Percentiles rank a stretch among this genome's conserved stretches.
Conservation (phyloP, 257 asterid genomes). For the Solanum bulbocastanum region DNA sequence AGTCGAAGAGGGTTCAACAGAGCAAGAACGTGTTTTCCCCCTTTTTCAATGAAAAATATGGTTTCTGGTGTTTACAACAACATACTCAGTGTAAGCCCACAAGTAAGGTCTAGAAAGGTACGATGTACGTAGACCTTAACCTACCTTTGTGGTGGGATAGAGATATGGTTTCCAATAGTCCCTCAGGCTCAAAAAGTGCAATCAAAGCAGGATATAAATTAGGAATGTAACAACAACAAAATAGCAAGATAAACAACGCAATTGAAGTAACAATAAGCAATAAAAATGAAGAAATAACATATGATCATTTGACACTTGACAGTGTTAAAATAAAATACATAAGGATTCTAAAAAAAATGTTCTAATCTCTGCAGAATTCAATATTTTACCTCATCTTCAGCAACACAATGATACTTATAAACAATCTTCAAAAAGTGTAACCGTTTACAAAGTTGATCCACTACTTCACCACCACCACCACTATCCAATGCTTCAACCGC, state of each 20-base stretch:
- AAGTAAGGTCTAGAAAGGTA: background rate
- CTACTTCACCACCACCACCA: slow-evolving; percentile 3
- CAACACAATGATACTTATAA: slow-evolving; percentile 52
- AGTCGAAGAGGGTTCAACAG: background rate
- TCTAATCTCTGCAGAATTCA: background rate
- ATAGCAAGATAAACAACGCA: background rate
- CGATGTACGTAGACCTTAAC: background rate
- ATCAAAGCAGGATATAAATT: background rate
- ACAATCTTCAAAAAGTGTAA: slow-evolving; percentile 68
- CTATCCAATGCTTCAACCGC: slow-evolving; percentile 40
- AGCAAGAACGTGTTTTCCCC: background rate
- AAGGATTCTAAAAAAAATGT: background rate
- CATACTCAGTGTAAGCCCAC: background rate
- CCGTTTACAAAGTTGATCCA: slow-evolving; percentile 43
- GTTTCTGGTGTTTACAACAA: background rate
- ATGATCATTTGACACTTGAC: background rate
- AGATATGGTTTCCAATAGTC: background rate
- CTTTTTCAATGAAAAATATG: background rate
- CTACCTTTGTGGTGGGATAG: background rate
- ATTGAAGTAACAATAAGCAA: background rate
- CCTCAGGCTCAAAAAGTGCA: background rate
- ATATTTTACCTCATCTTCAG: slow-evolving; percentile 76
- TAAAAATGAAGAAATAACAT: background rate
- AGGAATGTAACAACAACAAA: background rate
- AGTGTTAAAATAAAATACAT: background rate